Percentiles rank a stretch among this genome's conserved stretches.
Evolutionary conservation across 441 rosid species (phyloP).

Genomic region (Cnidoscolus chayamansa): DNA sequence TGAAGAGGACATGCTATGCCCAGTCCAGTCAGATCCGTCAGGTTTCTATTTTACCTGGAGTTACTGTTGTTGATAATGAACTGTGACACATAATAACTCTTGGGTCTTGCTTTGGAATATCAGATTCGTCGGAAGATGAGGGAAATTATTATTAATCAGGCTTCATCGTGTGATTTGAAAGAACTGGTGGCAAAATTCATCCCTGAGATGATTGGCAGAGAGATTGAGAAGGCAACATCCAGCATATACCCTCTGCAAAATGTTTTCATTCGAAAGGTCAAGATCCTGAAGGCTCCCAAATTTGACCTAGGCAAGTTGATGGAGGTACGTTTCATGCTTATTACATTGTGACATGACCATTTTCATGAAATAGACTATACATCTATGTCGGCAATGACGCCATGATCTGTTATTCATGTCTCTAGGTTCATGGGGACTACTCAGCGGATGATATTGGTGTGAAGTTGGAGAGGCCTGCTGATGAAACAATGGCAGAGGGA

Average conservation of each 20-base stretch:
- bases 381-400: background rate
- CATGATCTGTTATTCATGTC: background rate
- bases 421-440: conserved; percentile 73
- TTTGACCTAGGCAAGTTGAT: conserved; percentile 77
- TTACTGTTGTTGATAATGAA: no score
- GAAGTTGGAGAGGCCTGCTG: conserved; percentile 71
- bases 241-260: conserved; percentile 65
- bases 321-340: conserved; percentile 37
- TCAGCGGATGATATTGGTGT: conserved; percentile 74
- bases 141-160: conserved; percentile 61
- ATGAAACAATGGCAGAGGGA: conserved; percentile 48
- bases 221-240: conserved; percentile 61
- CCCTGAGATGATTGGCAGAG: conserved; percentile 55
- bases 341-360: background rate
- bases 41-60: conserved; percentile 27
- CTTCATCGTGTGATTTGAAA: conserved; percentile 64
- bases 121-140: conserved; percentile 71
- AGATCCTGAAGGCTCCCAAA: conserved; percentile 72
- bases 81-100: background rate
- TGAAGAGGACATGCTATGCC: conserved; percentile 77
- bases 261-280: conserved; percentile 65
- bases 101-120: background rate
- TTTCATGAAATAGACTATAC: background rate
- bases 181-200: conserved; percentile 56
- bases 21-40: conserved; percentile 77